Evolutionary conservation across 352 stramenopile genomes (phyloP).

Genomic region (Phytophthora citrophthora): DNA sequence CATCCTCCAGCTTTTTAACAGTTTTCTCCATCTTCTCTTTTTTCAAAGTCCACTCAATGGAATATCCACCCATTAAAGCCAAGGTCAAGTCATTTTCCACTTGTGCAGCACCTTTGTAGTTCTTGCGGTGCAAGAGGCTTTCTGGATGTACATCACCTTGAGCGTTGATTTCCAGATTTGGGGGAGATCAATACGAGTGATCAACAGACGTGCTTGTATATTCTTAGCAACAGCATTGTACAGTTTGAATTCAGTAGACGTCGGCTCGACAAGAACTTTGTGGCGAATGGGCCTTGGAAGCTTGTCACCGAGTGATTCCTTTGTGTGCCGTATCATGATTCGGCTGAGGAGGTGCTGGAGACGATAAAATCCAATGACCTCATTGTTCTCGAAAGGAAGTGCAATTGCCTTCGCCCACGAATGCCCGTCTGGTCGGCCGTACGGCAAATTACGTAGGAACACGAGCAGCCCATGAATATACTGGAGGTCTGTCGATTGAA

Average conservation of each 20-base stretch:
- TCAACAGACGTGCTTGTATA: conserved; percentile 60
- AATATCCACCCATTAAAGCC: conserved; percentile 51
- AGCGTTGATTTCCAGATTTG: conserved; percentile 15
- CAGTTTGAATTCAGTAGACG: conserved; percentile 54
- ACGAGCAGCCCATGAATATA: conserved; percentile 90
- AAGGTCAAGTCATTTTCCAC: conserved; percentile 51
- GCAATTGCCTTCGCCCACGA: conserved; percentile 74
- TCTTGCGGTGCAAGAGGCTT: conserved; percentile 71
- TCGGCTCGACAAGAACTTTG: conserved; percentile 57
- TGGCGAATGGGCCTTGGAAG: conserved; percentile 53
- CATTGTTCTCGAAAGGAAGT: conserved; percentile 64
- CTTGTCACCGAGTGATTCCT: conserved; percentile 78
- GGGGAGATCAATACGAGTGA: conserved; percentile 64
- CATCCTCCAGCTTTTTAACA: conserved; percentile 36
- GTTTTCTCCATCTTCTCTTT: conserved; percentile 40
- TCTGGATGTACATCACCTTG: conserved; percentile 39
- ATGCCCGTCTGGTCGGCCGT: conserved; percentile 71
- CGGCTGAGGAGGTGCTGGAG: conserved; percentile 81
- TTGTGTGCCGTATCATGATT: conserved; percentile 96
- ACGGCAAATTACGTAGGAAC: conserved; percentile 89
- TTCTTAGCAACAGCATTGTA: conserved; percentile 67
- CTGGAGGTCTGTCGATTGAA: conserved; percentile 80
- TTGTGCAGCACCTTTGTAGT: conserved; percentile 44
- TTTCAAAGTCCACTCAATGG: conserved; percentile 38
- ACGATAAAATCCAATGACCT: conserved; percentile 57